Conservation (phyloP, 2,329 filamentous ascomycete genomes). For the Penicillium sclerotigenum region DNA sequence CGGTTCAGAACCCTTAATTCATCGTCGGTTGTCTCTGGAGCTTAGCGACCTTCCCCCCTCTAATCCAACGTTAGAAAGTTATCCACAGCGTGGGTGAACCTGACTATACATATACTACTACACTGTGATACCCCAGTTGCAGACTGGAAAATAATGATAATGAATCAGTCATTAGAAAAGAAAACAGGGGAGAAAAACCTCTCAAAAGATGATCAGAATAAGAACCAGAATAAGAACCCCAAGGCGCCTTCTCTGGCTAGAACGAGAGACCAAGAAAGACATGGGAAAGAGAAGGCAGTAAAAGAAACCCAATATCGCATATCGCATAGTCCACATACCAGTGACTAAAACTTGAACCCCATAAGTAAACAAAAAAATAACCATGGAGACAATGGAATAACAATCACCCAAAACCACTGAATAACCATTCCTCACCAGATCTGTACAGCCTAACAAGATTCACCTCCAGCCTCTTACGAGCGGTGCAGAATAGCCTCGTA, state of each 20-base stretch:
- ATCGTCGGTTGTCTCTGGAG: neutral
- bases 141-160: neutral
- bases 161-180: constrained; percentile 3
- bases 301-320: constrained; percentile 16
- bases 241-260: constrained; percentile 24
- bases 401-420: neutral
- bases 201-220: constrained; percentile 1
- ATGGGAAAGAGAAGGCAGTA: constrained; percentile 3
- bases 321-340: constrained; percentile 25
- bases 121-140: neutral
- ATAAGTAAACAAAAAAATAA: constrained; percentile 7
- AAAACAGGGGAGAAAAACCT: neutral
- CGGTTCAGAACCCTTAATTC: neutral
- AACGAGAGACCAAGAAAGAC: constrained; percentile 24
- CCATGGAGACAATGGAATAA: neutral
- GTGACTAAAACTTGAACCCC: constrained; percentile 13
- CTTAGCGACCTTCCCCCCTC: neutral
- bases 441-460: constrained; percentile 17
- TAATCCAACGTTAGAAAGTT: neutral
- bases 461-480: constrained; percentile 21
- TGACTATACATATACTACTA: neutral
- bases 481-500: constrained; percentile 48
- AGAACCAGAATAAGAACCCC: constrained; percentile 13
- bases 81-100: neutral
- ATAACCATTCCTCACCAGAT: constrained; percentile 3